Evolutionary conservation across 345 rosid species (phyloP), one percentile per base, ranked within the genome.

Genomic region (Citrus hindsii): DNA sequence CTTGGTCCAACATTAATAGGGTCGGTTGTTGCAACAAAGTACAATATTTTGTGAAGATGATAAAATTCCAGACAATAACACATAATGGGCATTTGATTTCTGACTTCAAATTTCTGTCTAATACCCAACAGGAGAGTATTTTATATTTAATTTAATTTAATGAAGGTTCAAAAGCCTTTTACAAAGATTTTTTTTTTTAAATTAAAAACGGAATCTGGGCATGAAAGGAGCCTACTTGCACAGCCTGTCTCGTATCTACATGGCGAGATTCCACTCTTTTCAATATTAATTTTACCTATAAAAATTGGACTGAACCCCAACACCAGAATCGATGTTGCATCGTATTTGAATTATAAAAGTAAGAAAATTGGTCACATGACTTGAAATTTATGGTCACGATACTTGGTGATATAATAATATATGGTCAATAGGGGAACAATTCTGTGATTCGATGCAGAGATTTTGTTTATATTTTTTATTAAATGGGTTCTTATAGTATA

Each of bases 321-420:
- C 88, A 81, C 56, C 86, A 51, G 79, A 65, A 81, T 85, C 83
- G 75, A 81, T 86, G 84, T 81, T 80, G 82, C 66, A 75, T 79
- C 77, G 63, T 40, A 24, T 62, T 28, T 10, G 21, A 40, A 27
- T 16, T 74, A 40, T 74, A 25, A 59, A 55, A 51, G 32, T 22
- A n/a, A 4, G 9, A 60, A 25, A 30, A 42, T n/a, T 64, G 70
- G 62, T 75, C 70, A 75, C 70, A 48, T 64, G 78, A 64, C 60
- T 7, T 2, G 14, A 65, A 28, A 30, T 61, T 33, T 71, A 56
- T 56, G 61, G 24, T 56, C 25, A 6, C 7, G 61, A 56, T 21
- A 7, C 61, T 56, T 1, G 25, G 4, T 56, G 61, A 56, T 56
- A 19, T 12, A 46, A 19, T 3, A 46, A 33, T 65, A 3, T 51